Percentiles rank a stretch among this genome's conserved stretches.
These are phyloP conservation scores for Penicillium polonicum DNA, from an alignment of 2,329 filamentous ascomycete species.

Conservation along the genomic window DNA sequence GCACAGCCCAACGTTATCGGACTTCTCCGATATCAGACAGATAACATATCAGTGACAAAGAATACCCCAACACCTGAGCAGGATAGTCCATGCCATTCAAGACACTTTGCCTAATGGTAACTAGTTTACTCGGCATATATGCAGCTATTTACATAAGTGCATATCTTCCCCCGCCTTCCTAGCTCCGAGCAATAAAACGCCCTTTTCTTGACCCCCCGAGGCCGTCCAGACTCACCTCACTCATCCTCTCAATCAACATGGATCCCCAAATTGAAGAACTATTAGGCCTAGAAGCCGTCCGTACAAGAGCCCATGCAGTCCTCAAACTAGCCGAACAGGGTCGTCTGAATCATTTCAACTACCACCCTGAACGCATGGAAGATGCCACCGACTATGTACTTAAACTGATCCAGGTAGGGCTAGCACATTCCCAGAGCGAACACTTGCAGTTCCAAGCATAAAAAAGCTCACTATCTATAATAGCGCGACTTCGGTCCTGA, in stretches of 20 bases:
- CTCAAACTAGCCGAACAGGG: conserved; percentile 40
- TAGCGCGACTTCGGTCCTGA: conserved; percentile 55
- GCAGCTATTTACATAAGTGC: conserved; percentile 10
- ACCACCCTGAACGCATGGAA: conserved; percentile 40
- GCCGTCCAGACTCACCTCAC: not conserved
- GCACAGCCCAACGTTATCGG: not conserved
- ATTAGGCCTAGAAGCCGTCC: conserved; percentile 32
- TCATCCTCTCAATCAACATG: conserved; percentile 8
- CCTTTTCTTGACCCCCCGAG: not conserved
- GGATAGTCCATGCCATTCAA: not conserved
- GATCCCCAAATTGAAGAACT: conserved; percentile 27
- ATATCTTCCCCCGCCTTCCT: conserved; percentile 3
- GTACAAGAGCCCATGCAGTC: conserved; percentile 27
- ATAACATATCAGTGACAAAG: conserved; percentile 8
- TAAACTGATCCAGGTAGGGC: conserved; percentile 44
- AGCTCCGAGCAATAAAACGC: not conserved
- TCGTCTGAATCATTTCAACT: conserved; percentile 46
- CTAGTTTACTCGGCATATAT: not conserved
- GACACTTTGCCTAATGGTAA: not conserved
- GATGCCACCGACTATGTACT: conserved; percentile 46
- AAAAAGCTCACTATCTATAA: not conserved
- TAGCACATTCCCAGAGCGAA: not conserved
- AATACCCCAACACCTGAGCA: not conserved
- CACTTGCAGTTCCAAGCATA: not conserved
- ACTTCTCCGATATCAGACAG: not conserved